Base-by-base conservation (phyloP, 208 protist genomes). In the Strigomonas culicis region DNA sequence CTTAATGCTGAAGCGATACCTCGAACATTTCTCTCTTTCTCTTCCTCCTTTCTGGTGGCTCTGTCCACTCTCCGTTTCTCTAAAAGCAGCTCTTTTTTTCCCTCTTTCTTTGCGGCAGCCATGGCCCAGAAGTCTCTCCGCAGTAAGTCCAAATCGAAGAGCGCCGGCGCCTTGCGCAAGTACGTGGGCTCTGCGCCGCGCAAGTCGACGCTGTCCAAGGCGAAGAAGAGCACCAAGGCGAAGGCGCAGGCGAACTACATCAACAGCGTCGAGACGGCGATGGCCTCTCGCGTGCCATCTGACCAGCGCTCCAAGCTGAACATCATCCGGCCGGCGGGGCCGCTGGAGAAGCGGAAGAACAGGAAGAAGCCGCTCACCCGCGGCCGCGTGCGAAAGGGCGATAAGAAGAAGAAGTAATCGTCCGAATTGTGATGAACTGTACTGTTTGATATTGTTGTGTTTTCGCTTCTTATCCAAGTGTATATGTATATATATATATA, bases 301-400 rank as follows among this genome's bases (percentile, higher is more conserved):
- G 90, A 96, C 55, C 90, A 94, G 70, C 78, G 90, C 39, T 87
- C 77, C n/a, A 93, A 93, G 72, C 75, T 96, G 39, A 88, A 24
- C 21, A 70, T 96, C 56, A 77, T 96, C 31, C 88, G 86, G 57
- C 32, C 85, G 27, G 63, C 74, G 25, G 79, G 74, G 1, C 70
- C 74, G 4, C 55, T 41, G 21, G 74, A 76, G 55, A 85, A 84
- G 56, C 78, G 79, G 49, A 92, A 93, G 74, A 21, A 88, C 68
- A 86, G 79, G 77, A 92, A 90, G 75, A 96, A 96, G 73, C 90
- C 90, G 11, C 75, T 96, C 32, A 94, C 87, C 17, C 79, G 85
- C 28, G 90, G 90, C 10, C 90, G 90, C 56, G 90, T 63, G 50
- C 72, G 79, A 30, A 82, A 70, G 55, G 59, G n/a, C 4, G 59